A percentile compares a stretch with the other conserved stretches of the same genome.
Evolutionary conservation across 2,329 filamentous ascomycete genomes (phyloP).

Genomic region (Phialocephala subalpina): DNA sequence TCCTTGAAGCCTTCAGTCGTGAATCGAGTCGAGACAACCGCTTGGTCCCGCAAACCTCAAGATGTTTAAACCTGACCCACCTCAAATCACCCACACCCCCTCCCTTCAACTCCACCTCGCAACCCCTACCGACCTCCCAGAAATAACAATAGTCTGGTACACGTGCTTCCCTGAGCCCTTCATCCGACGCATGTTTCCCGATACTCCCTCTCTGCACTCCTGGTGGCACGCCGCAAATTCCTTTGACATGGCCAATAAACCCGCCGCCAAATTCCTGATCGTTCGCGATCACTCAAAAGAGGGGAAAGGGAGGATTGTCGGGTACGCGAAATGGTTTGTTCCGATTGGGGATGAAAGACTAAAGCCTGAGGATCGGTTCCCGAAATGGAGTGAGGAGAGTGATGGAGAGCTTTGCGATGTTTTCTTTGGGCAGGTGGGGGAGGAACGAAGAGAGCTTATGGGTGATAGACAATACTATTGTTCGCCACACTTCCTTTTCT

Average conservation of each 20-base stretch:
- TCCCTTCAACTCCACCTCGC: neutral
- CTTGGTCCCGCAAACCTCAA: neutral
- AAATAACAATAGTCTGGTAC: constrained; percentile 9
- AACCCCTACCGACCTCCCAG: neutral
- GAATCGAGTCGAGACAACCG: no score
- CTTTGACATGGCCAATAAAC: constrained; percentile 10
- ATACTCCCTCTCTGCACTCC: neutral
- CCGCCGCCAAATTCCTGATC: constrained; percentile 13
- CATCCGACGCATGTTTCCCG: constrained; percentile 9
- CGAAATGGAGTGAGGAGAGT: constrained; percentile 15
- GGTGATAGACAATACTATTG: constrained; percentile 6
- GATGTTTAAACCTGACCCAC: neutral
- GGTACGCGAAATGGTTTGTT: constrained; percentile 21
- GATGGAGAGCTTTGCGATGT: constrained; percentile 15
- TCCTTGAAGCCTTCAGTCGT: no score
- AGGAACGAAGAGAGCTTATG: constrained; percentile 7
- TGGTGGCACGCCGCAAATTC: constrained; percentile 20
- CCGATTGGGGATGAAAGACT: constrained; percentile 1
- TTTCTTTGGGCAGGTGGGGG: constrained; percentile 1
- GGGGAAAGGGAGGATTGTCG: constrained; percentile 12
- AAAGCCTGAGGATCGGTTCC: constrained; percentile 5
- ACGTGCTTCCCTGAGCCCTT: constrained; percentile 15
- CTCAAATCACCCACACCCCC: neutral
- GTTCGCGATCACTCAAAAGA: constrained; percentile 15
- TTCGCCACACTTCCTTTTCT: neutral